Conservation (phyloP, 2,329 filamentous ascomycete species). For the Hymenoscyphus fructigenus region DNA sequence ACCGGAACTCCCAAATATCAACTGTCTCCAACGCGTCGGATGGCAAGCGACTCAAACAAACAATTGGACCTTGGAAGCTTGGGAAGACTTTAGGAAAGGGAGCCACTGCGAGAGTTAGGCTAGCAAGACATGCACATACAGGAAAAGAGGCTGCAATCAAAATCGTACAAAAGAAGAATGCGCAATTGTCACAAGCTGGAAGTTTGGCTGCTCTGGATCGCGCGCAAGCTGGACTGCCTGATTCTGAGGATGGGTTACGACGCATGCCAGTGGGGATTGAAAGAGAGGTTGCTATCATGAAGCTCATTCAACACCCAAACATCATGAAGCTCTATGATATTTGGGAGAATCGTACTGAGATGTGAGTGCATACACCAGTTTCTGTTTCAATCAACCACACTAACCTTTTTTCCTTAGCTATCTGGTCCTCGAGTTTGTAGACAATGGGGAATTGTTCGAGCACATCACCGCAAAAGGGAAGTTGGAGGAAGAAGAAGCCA, state of each 20-base stretch:
- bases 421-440: conserved; percentile 88
- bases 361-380: conserved; percentile 58
- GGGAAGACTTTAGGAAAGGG: conserved; percentile 88
- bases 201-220: conserved; percentile 82
- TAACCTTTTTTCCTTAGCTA: conserved; percentile 60
- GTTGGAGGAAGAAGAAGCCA: conserved; percentile 75
- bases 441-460: conserved; percentile 70
- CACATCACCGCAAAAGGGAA: conserved; percentile 75
- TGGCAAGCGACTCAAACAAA: conserved; percentile 53
- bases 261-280: conserved; percentile 86
- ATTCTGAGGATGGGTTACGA: conserved; percentile 58
- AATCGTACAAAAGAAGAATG: conserved; percentile 84
- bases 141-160: conserved; percentile 88
- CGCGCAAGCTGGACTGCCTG: conserved; percentile 60
- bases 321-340: conserved; percentile 95
- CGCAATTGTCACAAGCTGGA: conserved; percentile 77
- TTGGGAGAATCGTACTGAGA: conserved; percentile 93
- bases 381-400: neutral
- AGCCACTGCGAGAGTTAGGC: conserved; percentile 81
- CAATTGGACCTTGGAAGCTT: conserved; percentile 91
- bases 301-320: conserved; percentile 90
- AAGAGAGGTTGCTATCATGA: conserved; percentile 94
- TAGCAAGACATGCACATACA: conserved; percentile 77
- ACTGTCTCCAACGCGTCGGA: conserved; percentile 39
- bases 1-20: conserved; percentile 42